Evolutionary conservation across 75 land plant genomes (phyloP).

Genomic region (Picea glauca): DNA sequence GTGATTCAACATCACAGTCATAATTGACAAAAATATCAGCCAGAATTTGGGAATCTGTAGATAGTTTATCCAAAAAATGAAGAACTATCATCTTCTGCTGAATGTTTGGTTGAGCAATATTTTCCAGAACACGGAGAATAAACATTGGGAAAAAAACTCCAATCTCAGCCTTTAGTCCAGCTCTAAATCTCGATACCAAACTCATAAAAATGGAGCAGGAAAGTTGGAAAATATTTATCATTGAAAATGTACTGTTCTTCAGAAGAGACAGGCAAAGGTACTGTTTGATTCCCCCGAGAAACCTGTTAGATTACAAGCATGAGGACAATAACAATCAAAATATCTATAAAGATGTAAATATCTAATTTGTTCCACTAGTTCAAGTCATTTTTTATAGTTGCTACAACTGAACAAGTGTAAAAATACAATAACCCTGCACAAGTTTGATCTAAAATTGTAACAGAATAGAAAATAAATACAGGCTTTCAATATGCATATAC

Average conservation of each 20-base stretch:
- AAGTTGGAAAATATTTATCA: slow-evolving; percentile 69
- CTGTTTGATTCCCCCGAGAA: slow-evolving; percentile 65
- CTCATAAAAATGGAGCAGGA: slow-evolving; percentile 70
- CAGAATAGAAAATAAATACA: not conserved
- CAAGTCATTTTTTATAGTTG: not conserved
- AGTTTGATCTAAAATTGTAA: not conserved
- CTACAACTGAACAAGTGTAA: not conserved
- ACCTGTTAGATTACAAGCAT: slow-evolving; percentile 36
- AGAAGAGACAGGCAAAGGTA: slow-evolving; percentile 71
- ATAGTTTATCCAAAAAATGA: slow-evolving; percentile 55
- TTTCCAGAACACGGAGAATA: slow-evolving; percentile 70
- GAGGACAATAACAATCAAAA: not conserved
- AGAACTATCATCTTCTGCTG: slow-evolving; percentile 77
- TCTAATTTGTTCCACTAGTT: not conserved
- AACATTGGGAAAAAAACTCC: slow-evolving; percentile 91
- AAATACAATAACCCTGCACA: not conserved
- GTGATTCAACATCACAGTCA: slow-evolving; percentile 84
- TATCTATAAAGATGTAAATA: not conserved
- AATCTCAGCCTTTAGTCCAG: slow-evolving; percentile 75
- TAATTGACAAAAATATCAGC: slow-evolving; percentile 83
- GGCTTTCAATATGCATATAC: not conserved
- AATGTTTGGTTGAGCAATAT: slow-evolving; percentile 76
- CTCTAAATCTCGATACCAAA: slow-evolving; percentile 61
- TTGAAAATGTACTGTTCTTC: slow-evolving; percentile 73
- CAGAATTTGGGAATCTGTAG: slow-evolving; percentile 59